Percentiles rank a stretch among this genome's conserved stretches.
These are phyloP conservation scores for Cercospora sp. DNA, from an alignment of 2,329 filamentous ascomycete species.

Conservation along the genomic window DNA sequence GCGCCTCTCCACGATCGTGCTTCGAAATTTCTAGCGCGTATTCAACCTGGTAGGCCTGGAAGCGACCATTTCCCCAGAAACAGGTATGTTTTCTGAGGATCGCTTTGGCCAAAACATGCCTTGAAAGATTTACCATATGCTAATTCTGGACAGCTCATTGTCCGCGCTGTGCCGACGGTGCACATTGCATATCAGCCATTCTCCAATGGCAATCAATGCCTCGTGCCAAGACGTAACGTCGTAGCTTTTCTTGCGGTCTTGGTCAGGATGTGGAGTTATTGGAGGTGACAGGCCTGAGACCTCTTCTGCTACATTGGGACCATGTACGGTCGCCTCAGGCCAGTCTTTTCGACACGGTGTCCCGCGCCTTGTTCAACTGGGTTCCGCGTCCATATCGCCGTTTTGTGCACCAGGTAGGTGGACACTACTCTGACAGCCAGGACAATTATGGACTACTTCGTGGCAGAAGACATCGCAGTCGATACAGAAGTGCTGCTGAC, in stretches of 20 bases:
- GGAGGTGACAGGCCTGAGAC: background rate
- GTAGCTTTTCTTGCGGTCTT: background rate
- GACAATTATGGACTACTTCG: conserved; percentile 92
- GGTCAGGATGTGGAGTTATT: background rate
- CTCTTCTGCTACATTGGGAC: background rate
- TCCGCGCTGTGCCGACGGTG: background rate
- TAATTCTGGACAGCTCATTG: background rate
- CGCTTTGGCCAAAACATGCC: background rate
- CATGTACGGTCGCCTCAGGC: background rate
- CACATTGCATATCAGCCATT: background rate
- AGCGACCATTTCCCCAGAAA: background rate
- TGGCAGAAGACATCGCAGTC: conserved; percentile 97
- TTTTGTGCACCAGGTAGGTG: conserved; percentile 33
- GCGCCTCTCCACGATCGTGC: background rate
- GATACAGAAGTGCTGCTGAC: conserved; percentile 89
- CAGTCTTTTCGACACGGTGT: background rate
- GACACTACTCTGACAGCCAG: conserved; percentile 68
- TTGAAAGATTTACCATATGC: background rate
- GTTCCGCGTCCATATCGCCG: conserved; percentile 6
- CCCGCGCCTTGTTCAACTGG: background rate
- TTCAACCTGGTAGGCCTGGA: background rate
- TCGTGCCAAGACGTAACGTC: background rate
- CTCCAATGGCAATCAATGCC: background rate
- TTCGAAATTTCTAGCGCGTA: background rate
- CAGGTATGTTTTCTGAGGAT: background rate